Conservation (phyloP, 495 filamentous ascomycete genomes). For the Letharia columbiana region DNA sequence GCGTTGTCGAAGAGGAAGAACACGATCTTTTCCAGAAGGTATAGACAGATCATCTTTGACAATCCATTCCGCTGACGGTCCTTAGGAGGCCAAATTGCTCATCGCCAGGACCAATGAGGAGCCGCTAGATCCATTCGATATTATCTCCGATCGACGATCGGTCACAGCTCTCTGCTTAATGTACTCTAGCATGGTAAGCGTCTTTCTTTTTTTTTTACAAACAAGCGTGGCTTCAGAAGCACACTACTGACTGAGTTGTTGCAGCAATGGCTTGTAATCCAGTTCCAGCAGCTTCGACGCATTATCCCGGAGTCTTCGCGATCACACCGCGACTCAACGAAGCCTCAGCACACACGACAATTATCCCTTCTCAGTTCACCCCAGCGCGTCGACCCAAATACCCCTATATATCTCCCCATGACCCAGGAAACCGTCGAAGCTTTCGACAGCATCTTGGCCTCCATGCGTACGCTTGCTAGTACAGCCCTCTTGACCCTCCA, state of each 20-base stretch:
- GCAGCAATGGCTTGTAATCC: slow-evolving; percentile 81
- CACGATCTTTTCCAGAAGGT: slow-evolving; percentile 38
- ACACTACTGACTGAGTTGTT: slow-evolving; percentile 20
- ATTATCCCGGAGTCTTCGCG: slow-evolving; percentile 45
- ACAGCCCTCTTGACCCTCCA: slow-evolving; percentile 77
- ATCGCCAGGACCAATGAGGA: slow-evolving; percentile 54
- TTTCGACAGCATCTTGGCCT: slow-evolving; percentile 81
- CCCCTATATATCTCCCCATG: slow-evolving; percentile 79
- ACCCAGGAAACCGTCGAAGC: slow-evolving; percentile 74
- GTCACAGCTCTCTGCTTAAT: slow-evolving; percentile 77
- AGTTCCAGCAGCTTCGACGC: slow-evolving; percentile 64
- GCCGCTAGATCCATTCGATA: slow-evolving; percentile 61
- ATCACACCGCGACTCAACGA: slow-evolving; percentile 33
- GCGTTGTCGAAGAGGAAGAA: slow-evolving; percentile 24
- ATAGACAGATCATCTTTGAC: slow-evolving; percentile 7
- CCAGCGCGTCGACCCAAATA: slow-evolving; percentile 48
- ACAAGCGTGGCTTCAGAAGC: background rate
- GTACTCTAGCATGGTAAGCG: slow-evolving; percentile 75
- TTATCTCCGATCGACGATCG: slow-evolving; percentile 82
- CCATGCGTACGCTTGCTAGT: slow-evolving; percentile 65
- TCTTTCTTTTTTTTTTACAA: background rate
- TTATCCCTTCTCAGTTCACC: slow-evolving; percentile 67
- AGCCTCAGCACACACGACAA: slow-evolving; percentile 46
- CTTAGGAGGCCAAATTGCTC: slow-evolving; percentile 57
- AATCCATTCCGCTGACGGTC: slow-evolving; percentile 3